Evolutionary conservation across 2,329 filamentous ascomycete species (phyloP), one percentile per base, ranked within the genome.

Genomic region (Aspergillus luchuensis): DNA sequence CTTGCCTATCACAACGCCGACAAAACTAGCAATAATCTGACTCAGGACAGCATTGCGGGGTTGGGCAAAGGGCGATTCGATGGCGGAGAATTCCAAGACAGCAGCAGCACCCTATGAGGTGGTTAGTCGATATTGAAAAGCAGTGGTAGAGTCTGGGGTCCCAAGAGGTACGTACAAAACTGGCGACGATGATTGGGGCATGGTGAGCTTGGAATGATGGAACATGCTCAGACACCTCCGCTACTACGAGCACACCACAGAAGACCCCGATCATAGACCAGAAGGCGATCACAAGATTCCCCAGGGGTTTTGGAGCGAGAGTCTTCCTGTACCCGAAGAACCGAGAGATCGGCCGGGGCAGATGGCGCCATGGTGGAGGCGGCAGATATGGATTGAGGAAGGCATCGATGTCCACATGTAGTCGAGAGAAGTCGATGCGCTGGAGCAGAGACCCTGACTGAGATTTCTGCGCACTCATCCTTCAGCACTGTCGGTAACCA

Each of bases 321-420:
- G 62, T 61, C 8, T 70, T 69, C 62, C 89, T 84, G 69, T 90
- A 79, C 10, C 90, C 89, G 2, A 96, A 77, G 67, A 91, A 89
- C 66, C 87, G 84, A 19, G 90, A 84, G 19, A 95, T 71, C 0
- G 84, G 84, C 50, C 80, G 80, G 0, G 92, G 92, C 1, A 96
- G 71, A 48, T 80, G 77, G 28, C 83, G 78, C 72, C 91, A 84
- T 67, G 84, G 85, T 43, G 89, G 88, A 13, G 84, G 79, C 8
- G 90, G 90, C 23, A 96, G 71, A 62, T 87, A 81, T 2, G 83
- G 89, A 72, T 94, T 92, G 54, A 96, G 73, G 72, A 89, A 86
- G n/a, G 77, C 78, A 80, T 97, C 92, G 64, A 96, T 85, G 76
- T 95, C 86, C 76, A 96, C 87, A 70, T 88, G 81, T 69, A 75